Percentiles rank a stretch among this genome's conserved stretches.
These are phyloP conservation scores for Tolypocladium inflatum DNA, from an alignment of 2,329 filamentous ascomycete genomes.

Conservation along the genomic window DNA sequence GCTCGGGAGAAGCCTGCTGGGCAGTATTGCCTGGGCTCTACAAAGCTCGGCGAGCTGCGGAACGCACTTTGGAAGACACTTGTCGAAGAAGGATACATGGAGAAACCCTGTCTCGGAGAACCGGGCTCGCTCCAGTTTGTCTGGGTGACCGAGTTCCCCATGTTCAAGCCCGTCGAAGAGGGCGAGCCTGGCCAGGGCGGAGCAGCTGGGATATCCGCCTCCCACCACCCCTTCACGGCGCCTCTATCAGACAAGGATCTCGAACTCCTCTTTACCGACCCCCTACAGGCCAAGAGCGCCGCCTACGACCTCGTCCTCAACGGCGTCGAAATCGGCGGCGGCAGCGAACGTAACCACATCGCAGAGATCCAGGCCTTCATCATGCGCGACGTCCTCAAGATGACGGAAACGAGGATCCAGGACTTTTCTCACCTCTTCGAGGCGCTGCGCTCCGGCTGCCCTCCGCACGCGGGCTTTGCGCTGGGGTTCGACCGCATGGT, in stretches of 20 bases:
- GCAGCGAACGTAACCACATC: conserved; percentile 84
- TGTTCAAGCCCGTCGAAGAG: conserved; percentile 68
- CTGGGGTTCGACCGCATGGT: conserved; percentile 84
- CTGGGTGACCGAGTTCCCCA: conserved; percentile 86
- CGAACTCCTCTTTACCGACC: conserved; percentile 62
- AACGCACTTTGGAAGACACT: conserved; percentile 60
- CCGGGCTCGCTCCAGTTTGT: conserved; percentile 52
- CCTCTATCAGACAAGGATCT: conserved; percentile 65
- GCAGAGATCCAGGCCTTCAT: conserved; percentile 76
- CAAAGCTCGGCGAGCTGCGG: conserved; percentile 62
- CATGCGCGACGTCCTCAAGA: conserved; percentile 73
- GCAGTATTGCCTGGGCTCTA: conserved; percentile 47
- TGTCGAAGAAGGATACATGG: conserved; percentile 50
- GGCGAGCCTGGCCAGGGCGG: conserved; percentile 72
- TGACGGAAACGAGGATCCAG: conserved; percentile 59
- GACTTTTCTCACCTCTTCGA: conserved; percentile 82
- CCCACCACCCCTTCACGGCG: conserved; percentile 93
- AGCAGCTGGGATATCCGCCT: conserved; percentile 68
- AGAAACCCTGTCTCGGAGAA: conserved; percentile 25
- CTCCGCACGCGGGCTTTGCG: conserved; percentile 89
- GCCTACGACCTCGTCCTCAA: conserved; percentile 97
- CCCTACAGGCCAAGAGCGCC: conserved; percentile 65
- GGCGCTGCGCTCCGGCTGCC: conserved; percentile 76
- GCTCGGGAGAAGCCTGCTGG: conserved; percentile 60
- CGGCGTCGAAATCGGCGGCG: conserved; percentile 87